Conservation (phyloP, 345 rosid genomes). For the Chamaenerion angustifolium region DNA sequence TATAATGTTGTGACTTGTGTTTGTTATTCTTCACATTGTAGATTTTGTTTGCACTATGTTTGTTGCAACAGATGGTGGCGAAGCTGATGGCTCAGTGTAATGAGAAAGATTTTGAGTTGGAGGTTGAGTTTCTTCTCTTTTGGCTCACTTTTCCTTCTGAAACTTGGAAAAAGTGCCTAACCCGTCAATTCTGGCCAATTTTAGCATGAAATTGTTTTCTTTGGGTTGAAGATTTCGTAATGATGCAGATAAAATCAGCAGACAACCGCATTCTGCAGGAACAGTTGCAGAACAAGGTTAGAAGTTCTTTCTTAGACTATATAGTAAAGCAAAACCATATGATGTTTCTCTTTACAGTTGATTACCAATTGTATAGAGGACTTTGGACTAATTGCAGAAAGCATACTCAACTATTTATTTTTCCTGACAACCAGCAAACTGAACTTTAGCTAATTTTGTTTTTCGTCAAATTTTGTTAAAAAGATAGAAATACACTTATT, state of each 20-base stretch:
- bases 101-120: conserved; percentile 92
- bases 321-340: too few species aligned
- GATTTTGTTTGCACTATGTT: conserved; percentile 7
- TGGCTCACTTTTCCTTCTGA: background rate
- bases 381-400: background rate
- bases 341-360: too few species aligned
- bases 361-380: too few species aligned
- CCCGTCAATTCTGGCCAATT: too few species aligned
- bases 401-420: background rate
- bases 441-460: too few species aligned
- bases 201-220: background rate
- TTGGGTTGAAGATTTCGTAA: background rate
- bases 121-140: conserved; percentile 28
- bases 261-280: conserved; percentile 98
- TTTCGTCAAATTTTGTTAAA: too few species aligned
- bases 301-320: background rate
- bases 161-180: conserved; percentile 2
- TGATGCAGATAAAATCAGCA: conserved; percentile 79
- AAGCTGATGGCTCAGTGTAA: conserved; percentile 89
- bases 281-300: conserved; percentile 83
- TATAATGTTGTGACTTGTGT: background rate
- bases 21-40: background rate
- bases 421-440: too few species aligned
- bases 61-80: conserved; percentile 60
- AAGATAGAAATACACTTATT: too few species aligned